These are phyloP conservation scores for Arabidopsis suecica DNA, from an alignment of 345 rosid species.

Conservation along the genomic window DNA sequence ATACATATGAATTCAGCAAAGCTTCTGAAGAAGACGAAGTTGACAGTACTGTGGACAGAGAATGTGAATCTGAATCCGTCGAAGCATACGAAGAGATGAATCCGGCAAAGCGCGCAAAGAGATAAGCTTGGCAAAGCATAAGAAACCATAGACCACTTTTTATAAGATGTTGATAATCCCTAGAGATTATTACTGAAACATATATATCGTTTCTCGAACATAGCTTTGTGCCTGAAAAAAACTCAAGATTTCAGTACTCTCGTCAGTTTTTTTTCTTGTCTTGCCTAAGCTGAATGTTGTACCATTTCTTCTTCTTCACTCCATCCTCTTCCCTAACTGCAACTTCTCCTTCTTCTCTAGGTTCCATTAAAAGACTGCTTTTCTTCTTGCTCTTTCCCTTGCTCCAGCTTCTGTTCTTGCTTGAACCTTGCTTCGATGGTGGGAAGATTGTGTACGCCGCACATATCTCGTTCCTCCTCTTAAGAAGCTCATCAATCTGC, in stretches of 20 bases:
- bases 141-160: not conserved
- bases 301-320: conserved; percentile 87
- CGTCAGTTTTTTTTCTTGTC: conserved; percentile 83
- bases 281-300: conserved; percentile 71
- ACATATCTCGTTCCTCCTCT: conserved; percentile 77
- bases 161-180: not conserved
- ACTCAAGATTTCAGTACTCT: conserved; percentile 13
- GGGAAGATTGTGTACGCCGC: conserved; percentile 72
- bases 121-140: not conserved
- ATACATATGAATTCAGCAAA: conserved; percentile 5
- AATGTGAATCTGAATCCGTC: not conserved
- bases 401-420: conserved; percentile 66
- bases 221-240: conserved; percentile 10
- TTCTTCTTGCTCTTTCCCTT: conserved; percentile 46
- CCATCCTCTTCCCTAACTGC: conserved; percentile 74
- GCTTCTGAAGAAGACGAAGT: conserved; percentile 7
- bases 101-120: conserved; percentile 1
- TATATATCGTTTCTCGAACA: not conserved
- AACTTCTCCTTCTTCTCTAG: conserved; percentile 64
- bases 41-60: not conserved
- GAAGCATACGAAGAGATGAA: not conserved
- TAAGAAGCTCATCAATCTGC: conserved; percentile 90
- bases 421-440: conserved; percentile 63
- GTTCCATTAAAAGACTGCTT: conserved; percentile 55
- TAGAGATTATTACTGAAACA: conserved; percentile 2